A percentile compares a stretch with the other conserved stretches of the same genome.
Evolutionary conservation across 2,329 filamentous ascomycete species (phyloP).

Genomic region (Colletotrichum sp.): DNA sequence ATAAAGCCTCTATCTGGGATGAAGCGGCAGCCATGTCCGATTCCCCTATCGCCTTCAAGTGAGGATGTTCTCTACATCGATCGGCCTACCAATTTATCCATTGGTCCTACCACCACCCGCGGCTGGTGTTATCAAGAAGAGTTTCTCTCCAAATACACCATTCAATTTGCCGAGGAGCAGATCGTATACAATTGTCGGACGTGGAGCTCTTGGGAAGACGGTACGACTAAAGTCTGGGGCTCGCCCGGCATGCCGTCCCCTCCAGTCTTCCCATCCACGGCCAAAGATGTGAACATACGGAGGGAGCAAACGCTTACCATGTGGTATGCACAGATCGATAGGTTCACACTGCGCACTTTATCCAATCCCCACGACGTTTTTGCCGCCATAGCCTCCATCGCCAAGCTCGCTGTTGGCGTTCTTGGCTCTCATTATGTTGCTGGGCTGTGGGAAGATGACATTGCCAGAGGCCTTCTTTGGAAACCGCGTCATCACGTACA

Average conservation of each 20-base stretch:
- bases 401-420: background rate
- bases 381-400: conserved; percentile 6
- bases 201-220: background rate
- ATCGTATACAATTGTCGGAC: background rate
- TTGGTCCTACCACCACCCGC: background rate
- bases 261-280: background rate
- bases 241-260: background rate
- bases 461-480: conserved; percentile 1
- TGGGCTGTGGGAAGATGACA: background rate
- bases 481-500: background rate
- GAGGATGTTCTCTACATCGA: background rate
- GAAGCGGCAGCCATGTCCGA: background rate
- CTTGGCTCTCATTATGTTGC: background rate
- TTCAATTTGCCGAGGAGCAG: background rate
- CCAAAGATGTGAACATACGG: background rate
- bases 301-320: background rate
- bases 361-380: conserved; percentile 11
- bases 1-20: background rate
- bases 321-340: background rate
- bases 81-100: background rate
- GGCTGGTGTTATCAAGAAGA: conserved; percentile 12
- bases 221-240: background rate
- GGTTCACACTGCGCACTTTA: background rate
- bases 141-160: background rate
- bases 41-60: background rate